phyloP scores from a whole-genome alignment of 2,329 filamentous ascomycete genomes.

The Curvularia sp. region DNA sequence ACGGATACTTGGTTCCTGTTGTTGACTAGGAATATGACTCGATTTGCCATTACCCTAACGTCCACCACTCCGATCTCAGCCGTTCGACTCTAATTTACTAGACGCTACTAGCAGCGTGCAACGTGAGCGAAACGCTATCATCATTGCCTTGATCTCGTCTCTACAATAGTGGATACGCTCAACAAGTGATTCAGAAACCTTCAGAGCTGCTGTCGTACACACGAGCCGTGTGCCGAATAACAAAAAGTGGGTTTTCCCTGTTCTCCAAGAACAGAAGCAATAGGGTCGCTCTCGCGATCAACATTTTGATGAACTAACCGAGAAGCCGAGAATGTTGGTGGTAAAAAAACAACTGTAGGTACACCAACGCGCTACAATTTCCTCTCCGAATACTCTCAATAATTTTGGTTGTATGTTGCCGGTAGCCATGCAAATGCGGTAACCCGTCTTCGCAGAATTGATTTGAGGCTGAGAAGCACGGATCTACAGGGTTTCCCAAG shows the following conservation, averaged over 20 bases:
- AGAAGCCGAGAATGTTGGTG: neutral
- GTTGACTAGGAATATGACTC: neutral
- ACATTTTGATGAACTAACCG: neutral
- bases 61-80: neutral
- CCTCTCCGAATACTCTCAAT: neutral
- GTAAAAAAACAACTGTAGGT: neutral
- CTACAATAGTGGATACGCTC: too few species aligned
- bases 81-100: neutral
- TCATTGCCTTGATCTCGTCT: neutral
- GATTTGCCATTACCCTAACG: neutral
- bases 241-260: neutral
- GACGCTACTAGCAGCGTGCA: too few species aligned
- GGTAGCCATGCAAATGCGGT: neutral
- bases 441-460: neutral
- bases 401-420: neutral
- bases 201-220: neutral
- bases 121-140: neutral
- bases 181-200: neutral
- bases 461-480: neutral
- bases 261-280: neutral
- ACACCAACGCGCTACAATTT: neutral
- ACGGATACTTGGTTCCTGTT: neutral
- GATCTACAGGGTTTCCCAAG: neutral
- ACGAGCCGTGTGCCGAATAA: neutral
- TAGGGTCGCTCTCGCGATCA: neutral